These are phyloP conservation scores for Posidonia australis DNA, from an alignment of 106 monocot genomes.

Conservation along the genomic window DNA sequence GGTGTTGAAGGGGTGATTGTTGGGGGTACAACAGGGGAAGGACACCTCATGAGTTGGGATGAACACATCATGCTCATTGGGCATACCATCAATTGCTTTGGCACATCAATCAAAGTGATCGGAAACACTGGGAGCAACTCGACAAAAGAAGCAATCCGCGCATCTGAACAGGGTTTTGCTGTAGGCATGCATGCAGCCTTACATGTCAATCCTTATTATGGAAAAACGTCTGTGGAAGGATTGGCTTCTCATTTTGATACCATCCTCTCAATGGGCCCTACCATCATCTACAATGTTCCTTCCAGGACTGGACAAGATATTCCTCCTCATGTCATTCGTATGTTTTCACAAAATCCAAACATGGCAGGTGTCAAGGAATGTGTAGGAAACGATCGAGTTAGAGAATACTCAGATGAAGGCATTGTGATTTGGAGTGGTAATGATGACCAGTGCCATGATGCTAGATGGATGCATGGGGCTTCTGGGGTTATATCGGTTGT, in stretches of 20 bases:
- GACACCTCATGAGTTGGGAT: constrained; percentile 89
- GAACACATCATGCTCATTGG: constrained; percentile 93
- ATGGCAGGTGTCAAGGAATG: constrained; percentile 84
- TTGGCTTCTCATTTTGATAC: constrained; percentile 47
- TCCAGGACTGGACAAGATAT: constrained; percentile 73
- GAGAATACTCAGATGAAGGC: constrained; percentile 34
- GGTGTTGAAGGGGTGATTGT: constrained; percentile 82
- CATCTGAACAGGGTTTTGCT: constrained; percentile 81
- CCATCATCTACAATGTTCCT: constrained; percentile 78
- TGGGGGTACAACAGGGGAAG: constrained; percentile 83
- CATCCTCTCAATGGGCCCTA: constrained; percentile 67
- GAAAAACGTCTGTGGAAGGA: constrained; percentile 74
- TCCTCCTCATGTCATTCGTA: constrained; percentile 36
- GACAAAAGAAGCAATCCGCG: constrained; percentile 70
- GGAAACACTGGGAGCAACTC: constrained; percentile 87
- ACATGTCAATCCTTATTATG: constrained; percentile 84
- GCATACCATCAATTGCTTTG: constrained; percentile 86
- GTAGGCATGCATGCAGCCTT: constrained; percentile 86
- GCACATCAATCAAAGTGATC: constrained; percentile 61
- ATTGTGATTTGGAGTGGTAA: constrained; percentile 78
- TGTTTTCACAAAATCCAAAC: constrained; percentile 31
- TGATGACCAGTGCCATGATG: constrained; percentile 61
- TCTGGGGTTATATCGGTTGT: constrained; percentile 62
- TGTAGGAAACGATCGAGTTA: constrained; percentile 55
- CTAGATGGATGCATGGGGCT: constrained; percentile 58